A percentile compares a stretch with the other conserved stretches of the same genome.
Conservation (phyloP, 495 filamentous ascomycete genomes). For the Penicillium atrosanguineum region DNA sequence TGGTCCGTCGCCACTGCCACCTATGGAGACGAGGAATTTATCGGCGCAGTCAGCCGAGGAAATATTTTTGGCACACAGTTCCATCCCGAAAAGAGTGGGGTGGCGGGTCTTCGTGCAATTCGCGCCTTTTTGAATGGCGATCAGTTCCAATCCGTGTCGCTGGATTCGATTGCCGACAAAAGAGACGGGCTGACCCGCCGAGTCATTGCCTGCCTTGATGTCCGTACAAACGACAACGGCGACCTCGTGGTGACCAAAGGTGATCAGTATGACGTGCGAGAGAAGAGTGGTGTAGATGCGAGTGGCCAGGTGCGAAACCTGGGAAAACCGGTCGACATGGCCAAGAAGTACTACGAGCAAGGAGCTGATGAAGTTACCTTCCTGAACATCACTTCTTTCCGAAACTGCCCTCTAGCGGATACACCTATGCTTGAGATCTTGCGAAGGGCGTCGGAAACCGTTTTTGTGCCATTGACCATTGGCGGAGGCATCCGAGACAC, state of each 20-base stretch:
- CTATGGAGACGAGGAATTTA: conserved; percentile 87
- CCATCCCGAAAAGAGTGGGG: conserved; percentile 95
- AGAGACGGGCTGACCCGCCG: conserved; percentile 76
- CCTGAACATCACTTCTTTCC: conserved; percentile 96
- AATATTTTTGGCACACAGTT: conserved; percentile 93
- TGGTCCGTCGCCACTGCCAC: conserved; percentile 86
- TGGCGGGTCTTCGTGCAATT: conserved; percentile 78
- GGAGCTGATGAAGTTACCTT: conserved; percentile 97
- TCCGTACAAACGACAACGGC: conserved; percentile 91
- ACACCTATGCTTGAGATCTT: conserved; percentile 95
- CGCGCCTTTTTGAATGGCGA: conserved; percentile 79
- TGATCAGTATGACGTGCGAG: conserved; percentile 99
- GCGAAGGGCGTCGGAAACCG: conserved; percentile 78
- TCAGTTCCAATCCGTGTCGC: conserved; percentile 41
- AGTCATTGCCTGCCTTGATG: conserved; percentile 94
- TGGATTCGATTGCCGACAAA: conserved; percentile 19
- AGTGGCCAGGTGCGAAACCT: conserved; percentile 83
- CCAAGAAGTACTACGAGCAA: conserved; percentile 90
- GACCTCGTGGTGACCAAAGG: conserved; percentile 98
- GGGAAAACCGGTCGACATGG: conserved; percentile 95
- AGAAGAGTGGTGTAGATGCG: conserved; percentile 60
- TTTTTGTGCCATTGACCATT: conserved; percentile 96
- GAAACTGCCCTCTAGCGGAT: conserved; percentile 88
- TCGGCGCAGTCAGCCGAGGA: conserved; percentile 81
- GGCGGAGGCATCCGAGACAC: conserved; percentile 94